Base-by-base conservation (phyloP, 306 rosid genomes). In the Pachyrhizus erosus region DNA sequence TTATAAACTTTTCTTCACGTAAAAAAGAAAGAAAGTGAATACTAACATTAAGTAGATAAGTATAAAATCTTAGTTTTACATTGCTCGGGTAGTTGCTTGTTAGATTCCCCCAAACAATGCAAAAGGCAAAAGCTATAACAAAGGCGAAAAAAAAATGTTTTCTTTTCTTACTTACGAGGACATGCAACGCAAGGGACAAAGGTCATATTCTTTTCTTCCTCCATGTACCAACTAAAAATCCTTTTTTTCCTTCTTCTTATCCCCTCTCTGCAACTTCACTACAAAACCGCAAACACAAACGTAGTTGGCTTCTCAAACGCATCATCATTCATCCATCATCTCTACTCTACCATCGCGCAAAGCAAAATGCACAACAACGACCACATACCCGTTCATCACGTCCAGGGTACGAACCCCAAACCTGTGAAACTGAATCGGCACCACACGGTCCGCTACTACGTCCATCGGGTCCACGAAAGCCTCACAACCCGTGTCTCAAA, bases 401-500 rank as follows among this genome's bases (percentile, higher is more conserved):
- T 68, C 12, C 76, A 73, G 3, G 82, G 74, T 8, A 34, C 74
- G 17, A 52, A 70, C 7, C 52, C 70, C 26, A 84, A 70, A 29
- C 89, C 91, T 60, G 0, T 87, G 2, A 85, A 80, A 60, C 98
- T 87, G 2, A 84, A 80, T 34, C 98, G 92, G 18, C 96, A 84
- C 82, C 93, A 87, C 86, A 79, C 94, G 1, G 82, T 91, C 49
- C 90, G 91, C 0, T 82, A 89, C 85, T 88, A 87, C 52, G 92
- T 84, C 20, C 95, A 87, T 49, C 94, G 98, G 0, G 99, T 95
- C 66, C 92, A 33, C 0, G 99, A 95, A 20, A 95, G 91, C 89
- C 92, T 95, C 83, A 87, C 93, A 51, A 90, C 96, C 17, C 89
- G 92, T 5, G 80, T 92, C 43, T 90, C 91, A 66, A 93, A 91